Conservation (phyloP, 768 basidiomycete genomes). For the Coprinopsis sp. region DNA sequence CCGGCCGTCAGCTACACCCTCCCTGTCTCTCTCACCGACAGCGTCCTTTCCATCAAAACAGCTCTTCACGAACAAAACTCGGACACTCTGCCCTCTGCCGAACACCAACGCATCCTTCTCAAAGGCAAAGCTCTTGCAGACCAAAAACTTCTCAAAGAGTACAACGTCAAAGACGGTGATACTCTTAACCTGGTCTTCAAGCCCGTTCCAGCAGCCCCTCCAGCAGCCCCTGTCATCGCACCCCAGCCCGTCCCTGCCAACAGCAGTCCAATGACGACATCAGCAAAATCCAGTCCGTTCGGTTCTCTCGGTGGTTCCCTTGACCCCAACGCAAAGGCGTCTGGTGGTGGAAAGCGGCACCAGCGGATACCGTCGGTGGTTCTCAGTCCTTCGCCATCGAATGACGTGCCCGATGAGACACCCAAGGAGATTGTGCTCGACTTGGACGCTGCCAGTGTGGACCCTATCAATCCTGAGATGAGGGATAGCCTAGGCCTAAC, state of each 20-base stretch:
- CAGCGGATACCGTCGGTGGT: slow-evolving; percentile 74
- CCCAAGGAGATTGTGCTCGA: slow-evolving; percentile 62
- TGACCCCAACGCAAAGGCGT: slow-evolving; percentile 20
- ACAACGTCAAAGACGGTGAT: slow-evolving; percentile 74
- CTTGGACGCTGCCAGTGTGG: slow-evolving; percentile 43
- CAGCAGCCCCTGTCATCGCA: slow-evolving; percentile 18
- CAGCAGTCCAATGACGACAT: too few relatives aligned
- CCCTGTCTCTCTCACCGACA: slow-evolving; percentile 72
- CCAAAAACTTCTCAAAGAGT: slow-evolving; percentile 85
- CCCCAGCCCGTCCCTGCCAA: slow-evolving; percentile 11
- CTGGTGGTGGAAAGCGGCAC: slow-evolving; percentile 40
- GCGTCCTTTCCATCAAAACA: slow-evolving; percentile 74
- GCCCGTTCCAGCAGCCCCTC: slow-evolving; percentile 58
- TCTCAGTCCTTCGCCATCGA: slow-evolving; percentile 70
- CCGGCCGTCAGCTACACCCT: slow-evolving; percentile 75
- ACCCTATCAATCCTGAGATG: slow-evolving; percentile 35
- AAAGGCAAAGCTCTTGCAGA: slow-evolving; percentile 95
- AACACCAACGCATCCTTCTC: slow-evolving; percentile 80
- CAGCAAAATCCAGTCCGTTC: slow-evolving; percentile 19
- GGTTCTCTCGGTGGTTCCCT: slow-evolving; percentile 20
- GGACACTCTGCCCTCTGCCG: slow-evolving; percentile 63
- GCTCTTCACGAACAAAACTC: slow-evolving; percentile 58
- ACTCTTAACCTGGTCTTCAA: slow-evolving; percentile 87
- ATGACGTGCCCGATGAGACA: slow-evolving; percentile 31
- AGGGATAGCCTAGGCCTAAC: slow-evolving; percentile 37